Evolutionary conservation across 768 basidiomycete genomes (phyloP), one percentile per base, ranked within the genome.

Genomic region (Mycena chlorophos): DNA sequence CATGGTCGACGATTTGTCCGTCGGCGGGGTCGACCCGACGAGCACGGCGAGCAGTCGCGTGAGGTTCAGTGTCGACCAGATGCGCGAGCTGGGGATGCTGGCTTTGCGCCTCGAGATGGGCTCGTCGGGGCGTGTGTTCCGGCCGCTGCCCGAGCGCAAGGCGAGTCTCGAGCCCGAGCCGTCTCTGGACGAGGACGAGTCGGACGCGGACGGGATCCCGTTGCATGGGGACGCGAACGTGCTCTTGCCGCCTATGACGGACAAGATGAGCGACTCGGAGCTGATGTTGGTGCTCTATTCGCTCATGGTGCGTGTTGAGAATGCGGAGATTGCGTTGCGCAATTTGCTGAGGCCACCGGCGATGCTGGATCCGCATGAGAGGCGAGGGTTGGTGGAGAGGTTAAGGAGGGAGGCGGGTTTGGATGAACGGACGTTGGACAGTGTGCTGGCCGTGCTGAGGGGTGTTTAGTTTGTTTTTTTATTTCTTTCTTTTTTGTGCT

Each of bases 71-170:
- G 78, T 89, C n/a, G 80, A 80, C 14, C 88, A 92, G 68, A 85
- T 93, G 65, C 81, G 81, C 48, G 82, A 88, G 56, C 71, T 98
- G 43, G 89, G 86, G 1, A 64, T 83, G 59, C 68, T 95, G 12
- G 87, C 89, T 65, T 73, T 95, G 22, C 83, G 93, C 3, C 75
- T 94, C 27, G 94, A 98, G 71, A 83, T 88, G 3, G 77, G 94
- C 25, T 79, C 87, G 2, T 80, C 84, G 3, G 75, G 72, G 0
- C 81, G 87, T 3, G 72, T 87, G 13, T 88, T 89, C 72, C 77
- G 78, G 19, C 66, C 79, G 2, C 61, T 69, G 16, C 67, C 75
- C 12, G 73, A 71, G 51, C 73, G 78, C 50, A 83, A 81, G 64
- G 73, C 71, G 29, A 81, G 79, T 63, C 34, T n/a, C 10, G 34